Conservation (phyloP, 2,329 filamentous ascomycete genomes). For the Penicillium capsulatum region DNA sequence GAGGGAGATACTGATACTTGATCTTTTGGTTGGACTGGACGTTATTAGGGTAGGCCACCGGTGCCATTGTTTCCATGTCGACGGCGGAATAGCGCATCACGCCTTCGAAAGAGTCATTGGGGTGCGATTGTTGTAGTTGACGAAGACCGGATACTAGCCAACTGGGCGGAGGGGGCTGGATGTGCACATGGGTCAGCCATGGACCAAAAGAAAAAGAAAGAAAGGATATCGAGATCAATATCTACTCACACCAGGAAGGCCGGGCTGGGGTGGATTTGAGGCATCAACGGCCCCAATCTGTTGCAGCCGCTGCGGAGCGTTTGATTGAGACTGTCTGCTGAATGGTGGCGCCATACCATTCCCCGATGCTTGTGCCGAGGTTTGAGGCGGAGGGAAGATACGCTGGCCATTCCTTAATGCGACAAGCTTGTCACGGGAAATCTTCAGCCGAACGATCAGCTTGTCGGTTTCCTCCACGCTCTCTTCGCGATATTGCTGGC, state of each 20-base stretch:
- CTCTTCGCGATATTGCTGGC: constrained; percentile 70
- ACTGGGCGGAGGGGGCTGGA: constrained; percentile 73
- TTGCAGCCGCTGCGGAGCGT: constrained; percentile 28
- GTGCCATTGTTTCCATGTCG: constrained; percentile 64
- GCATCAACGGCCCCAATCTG: constrained; percentile 47
- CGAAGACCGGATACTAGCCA: constrained; percentile 78
- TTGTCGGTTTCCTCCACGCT: constrained; percentile 67
- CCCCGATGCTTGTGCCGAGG: constrained; percentile 53
- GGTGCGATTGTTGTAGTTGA: constrained; percentile 65
- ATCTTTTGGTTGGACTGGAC: constrained; percentile 57
- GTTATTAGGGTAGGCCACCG: constrained; percentile 53
- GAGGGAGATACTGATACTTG: constrained; percentile 77
- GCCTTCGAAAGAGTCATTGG: constrained; percentile 78
- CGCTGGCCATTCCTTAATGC: constrained; percentile 20
- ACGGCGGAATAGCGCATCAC: constrained; percentile 87
- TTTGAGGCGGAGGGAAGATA: constrained; percentile 46
- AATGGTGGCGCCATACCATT: constrained; percentile 50
- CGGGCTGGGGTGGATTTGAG: constrained; percentile 40
- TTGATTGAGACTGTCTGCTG: constrained; percentile 29
- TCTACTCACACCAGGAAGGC: constrained; percentile 43
- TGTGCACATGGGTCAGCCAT: constrained; percentile 19
- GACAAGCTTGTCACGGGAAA: constrained; percentile 64
- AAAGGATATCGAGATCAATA: constrained; percentile 23
- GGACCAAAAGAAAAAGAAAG: too few species aligned
- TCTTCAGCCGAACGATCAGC: constrained; percentile 69